Percentiles rank a stretch among this genome's conserved stretches.
phyloP scores from a whole-genome alignment of 225 moss, liverwort and hornwort species.

The Polytrichum commune region DNA sequence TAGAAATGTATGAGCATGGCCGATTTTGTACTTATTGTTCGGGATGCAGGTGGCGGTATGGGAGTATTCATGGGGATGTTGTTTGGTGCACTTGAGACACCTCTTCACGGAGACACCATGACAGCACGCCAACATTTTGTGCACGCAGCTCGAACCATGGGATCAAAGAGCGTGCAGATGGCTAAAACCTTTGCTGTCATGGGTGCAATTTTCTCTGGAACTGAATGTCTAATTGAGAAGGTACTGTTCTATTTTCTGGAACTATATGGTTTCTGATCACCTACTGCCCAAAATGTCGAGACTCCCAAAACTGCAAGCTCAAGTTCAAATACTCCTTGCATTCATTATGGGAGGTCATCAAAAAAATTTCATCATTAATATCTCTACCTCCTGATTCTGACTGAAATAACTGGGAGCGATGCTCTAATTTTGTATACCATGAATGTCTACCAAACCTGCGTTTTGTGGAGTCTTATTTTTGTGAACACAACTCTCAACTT shows the following conservation, averaged over 20 bases:
- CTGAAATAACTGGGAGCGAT: too few relatives aligned
- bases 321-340: too few relatives aligned
- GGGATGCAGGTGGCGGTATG: constrained; percentile 79
- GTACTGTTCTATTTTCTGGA: constrained; percentile 13
- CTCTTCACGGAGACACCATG: constrained; percentile 82
- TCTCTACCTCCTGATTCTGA: too few relatives aligned
- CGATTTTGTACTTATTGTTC: background rate
- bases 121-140: constrained; percentile 81
- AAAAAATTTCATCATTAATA: too few relatives aligned
- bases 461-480: too few relatives aligned
- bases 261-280: too few relatives aligned
- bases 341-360: too few relatives aligned
- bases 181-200: constrained; percentile 91
- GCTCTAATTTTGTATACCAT: too few relatives aligned
- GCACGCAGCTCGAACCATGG: constrained; percentile 79
- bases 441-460: too few relatives aligned
- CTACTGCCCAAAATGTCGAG: too few relatives aligned
- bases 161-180: constrained; percentile 83
- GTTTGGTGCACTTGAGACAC: constrained; percentile 94
- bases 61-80: constrained; percentile 96
- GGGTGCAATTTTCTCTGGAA: constrained; percentile 95
- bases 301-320: too few relatives aligned
- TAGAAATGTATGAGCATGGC: background rate
- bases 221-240: constrained; percentile 90
- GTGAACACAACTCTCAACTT: too few relatives aligned